Conservation (phyloP, 2,329 filamentous ascomycete species). For the Periconia digitata region DNA sequence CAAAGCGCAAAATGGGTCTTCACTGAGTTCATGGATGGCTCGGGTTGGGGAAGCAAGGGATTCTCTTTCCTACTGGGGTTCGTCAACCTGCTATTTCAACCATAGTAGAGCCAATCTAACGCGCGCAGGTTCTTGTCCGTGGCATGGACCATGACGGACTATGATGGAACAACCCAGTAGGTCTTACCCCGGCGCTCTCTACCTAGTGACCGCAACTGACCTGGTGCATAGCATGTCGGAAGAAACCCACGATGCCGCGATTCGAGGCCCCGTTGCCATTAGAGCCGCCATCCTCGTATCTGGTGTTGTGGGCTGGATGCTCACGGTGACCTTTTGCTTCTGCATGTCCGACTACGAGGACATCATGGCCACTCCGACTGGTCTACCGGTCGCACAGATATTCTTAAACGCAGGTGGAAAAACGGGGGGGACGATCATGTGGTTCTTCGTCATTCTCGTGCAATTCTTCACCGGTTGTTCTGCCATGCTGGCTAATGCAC, state of each 20-base stretch:
- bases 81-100: slow-evolving; percentile 22
- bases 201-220: slow-evolving; percentile 29
- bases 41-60: slow-evolving; percentile 62
- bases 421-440: slow-evolving; percentile 61
- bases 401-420: slow-evolving; percentile 62
- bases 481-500: slow-evolving; percentile 64
- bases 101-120: slow-evolving; percentile 16
- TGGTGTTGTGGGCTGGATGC: slow-evolving; percentile 61
- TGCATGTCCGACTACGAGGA: slow-evolving; percentile 60
- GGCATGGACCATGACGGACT: slow-evolving; percentile 69
- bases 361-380: slow-evolving; percentile 60
- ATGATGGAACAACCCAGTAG: slow-evolving; percentile 66
- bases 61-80: slow-evolving; percentile 65
- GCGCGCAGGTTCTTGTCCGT: slow-evolving; percentile 53
- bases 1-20: slow-evolving; percentile 63
- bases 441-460: slow-evolving; percentile 63
- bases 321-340: slow-evolving; percentile 66
- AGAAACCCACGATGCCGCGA: slow-evolving; percentile 65
- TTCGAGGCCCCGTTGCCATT: slow-evolving; percentile 62
- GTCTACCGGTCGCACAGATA: slow-evolving; percentile 60
- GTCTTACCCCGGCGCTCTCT: slow-evolving; percentile 25
- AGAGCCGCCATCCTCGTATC: slow-evolving; percentile 61
- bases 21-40: slow-evolving; percentile 61
- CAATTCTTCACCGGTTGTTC: slow-evolving; percentile 67
- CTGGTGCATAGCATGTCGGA: slow-evolving; percentile 59